A percentile compares a stretch with the other conserved stretches of the same genome.
Conservation (phyloP, 129 eudicot genomes). For the Escallonia herrerae region DNA sequence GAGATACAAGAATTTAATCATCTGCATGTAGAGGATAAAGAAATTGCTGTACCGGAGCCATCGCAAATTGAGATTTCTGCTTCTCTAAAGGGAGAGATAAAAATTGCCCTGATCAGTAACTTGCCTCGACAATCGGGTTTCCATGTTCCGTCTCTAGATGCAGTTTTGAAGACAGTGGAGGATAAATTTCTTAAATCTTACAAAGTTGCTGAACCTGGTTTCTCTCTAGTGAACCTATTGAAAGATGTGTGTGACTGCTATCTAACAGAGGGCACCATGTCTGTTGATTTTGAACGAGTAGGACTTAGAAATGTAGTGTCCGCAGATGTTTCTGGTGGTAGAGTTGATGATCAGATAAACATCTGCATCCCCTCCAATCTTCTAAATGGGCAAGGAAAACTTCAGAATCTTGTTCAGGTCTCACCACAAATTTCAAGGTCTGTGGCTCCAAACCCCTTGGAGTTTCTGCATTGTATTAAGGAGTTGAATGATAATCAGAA, state of each 20-base stretch:
- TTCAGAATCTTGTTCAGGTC: slow-evolving; percentile 10
- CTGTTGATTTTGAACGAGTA: slow-evolving; percentile 6
- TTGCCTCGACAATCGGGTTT: slow-evolving; percentile 16
- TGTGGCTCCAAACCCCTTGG: slow-evolving; percentile 15
- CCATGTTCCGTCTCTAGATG: slow-evolving; percentile 25
- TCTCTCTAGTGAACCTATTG: slow-evolving; percentile 23
- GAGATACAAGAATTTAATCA: slow-evolving; percentile 13
- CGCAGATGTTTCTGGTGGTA: slow-evolving; percentile 1
- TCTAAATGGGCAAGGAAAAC: slow-evolving; percentile 6
- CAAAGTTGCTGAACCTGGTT: slow-evolving; percentile 17
- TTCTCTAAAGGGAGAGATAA: slow-evolving; percentile 37
- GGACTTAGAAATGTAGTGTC: slow-evolving; percentile 4
- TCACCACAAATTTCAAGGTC: slow-evolving; percentile 25
- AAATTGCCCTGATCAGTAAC: slow-evolving; percentile 23
- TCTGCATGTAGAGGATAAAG: slow-evolving; percentile 16
- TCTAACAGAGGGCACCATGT: slow-evolving; percentile 16
- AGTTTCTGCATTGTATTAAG: slow-evolving; percentile 6
- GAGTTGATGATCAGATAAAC: slow-evolving; percentile 5
- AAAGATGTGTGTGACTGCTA: slow-evolving; percentile 32
- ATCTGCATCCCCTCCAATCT: slow-evolving; percentile 1
- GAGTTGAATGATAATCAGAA: not conserved
- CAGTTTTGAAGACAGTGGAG: slow-evolving; percentile 35
- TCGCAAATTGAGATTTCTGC: slow-evolving; percentile 39
- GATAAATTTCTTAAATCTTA: slow-evolving; percentile 20
- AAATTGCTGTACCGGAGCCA: slow-evolving; percentile 7